A percentile compares a stretch with the other conserved stretches of the same genome.
phyloP scores from a whole-genome alignment of 495 filamentous ascomycete genomes.

The Tuber indicum region DNA sequence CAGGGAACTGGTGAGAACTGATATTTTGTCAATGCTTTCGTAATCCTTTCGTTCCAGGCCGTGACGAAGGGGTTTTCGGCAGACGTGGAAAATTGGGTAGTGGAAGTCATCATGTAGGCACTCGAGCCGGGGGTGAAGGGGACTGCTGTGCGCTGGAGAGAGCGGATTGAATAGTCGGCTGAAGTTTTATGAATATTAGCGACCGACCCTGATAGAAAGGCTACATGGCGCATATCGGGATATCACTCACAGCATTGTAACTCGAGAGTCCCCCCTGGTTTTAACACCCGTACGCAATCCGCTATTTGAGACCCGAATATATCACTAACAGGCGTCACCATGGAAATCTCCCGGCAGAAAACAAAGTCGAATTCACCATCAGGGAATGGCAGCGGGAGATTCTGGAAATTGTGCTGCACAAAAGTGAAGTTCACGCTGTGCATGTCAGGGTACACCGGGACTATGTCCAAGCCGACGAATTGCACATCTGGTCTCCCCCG shows the following conservation, averaged over 20 bases:
- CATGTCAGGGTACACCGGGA: slow-evolving; percentile 66
- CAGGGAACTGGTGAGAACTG: slow-evolving; percentile 71
- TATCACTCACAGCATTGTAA: slow-evolving; percentile 46
- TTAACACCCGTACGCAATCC: slow-evolving; percentile 70
- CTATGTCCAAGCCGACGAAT: slow-evolving; percentile 81
- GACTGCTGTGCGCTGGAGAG: slow-evolving; percentile 26
- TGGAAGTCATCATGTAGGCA: slow-evolving; percentile 75
- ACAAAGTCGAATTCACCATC: slow-evolving; percentile 83
- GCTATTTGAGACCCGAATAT: slow-evolving; percentile 61
- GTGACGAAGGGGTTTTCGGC: slow-evolving; percentile 73
- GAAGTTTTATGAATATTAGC: slow-evolving; percentile 30
- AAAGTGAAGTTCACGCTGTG: slow-evolving; percentile 72
- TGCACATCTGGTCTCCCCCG: slow-evolving; percentile 48
- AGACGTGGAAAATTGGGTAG: slow-evolving; percentile 67
- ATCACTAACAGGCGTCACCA: slow-evolving; percentile 57
- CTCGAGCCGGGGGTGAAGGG: slow-evolving; percentile 55
- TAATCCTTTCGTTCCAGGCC: slow-evolving; percentile 77
- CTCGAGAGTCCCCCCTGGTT: slow-evolving; percentile 72
- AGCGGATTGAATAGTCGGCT: slow-evolving; percentile 49
- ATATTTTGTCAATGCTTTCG: slow-evolving; percentile 64
- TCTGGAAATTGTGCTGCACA: slow-evolving; percentile 77
- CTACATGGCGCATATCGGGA: neutral
- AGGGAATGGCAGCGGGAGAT: slow-evolving; percentile 69
- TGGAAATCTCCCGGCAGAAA: slow-evolving; percentile 78
- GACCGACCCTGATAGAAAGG: neutral